Evolutionary conservation across 805 yeast genomes (phyloP), one percentile per base, ranked within the genome.

Genomic region (Starmerella scarabaei): DNA sequence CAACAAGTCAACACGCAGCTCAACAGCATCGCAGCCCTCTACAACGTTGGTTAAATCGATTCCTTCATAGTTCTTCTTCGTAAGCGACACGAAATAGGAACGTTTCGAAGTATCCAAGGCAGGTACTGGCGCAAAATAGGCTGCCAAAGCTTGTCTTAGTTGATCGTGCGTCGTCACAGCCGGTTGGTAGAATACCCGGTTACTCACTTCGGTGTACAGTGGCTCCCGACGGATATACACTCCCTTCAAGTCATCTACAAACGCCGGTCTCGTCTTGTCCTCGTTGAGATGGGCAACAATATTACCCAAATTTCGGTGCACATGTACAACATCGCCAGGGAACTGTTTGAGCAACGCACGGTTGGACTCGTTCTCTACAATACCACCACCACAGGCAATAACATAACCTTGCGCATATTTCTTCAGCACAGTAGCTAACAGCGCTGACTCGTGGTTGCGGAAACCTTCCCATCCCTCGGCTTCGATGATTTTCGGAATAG

Each of bases 311-410:
- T 82, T 81, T 49, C 99, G 77, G 59, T 88, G 96, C 43, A 91
- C 68, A 53, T 91, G 96, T 40, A 91, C 66, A 11, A 91, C 97
- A 48, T 81, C 69, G 20, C 80, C 81, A 30, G 58, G 53, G 57
- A 75, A 80, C 6, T 65, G 56, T 50, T 75, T 69, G 57, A 91
- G 66, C 6, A 73, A 49, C 9, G 66, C 66, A 52, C 96, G 72
- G 4, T 93, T 75, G n/a, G 59, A 69, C 6, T 67, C 67, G 30
- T 70, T 70, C 61, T 88, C 97, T 21, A 91, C 93, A 44, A 91
- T 68, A 8, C 99, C 99, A 33, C 99, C 99, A 26, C 99, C 99
- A 36, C 95, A 82, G 0, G 97, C 82, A 40, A 88, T 69, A 18
- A 88, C 80, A 52, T 75, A 66, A 4, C 79, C 79, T 15, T 58